Conservation (phyloP, 805 yeast genomes). For the Candida peoriensis region DNA sequence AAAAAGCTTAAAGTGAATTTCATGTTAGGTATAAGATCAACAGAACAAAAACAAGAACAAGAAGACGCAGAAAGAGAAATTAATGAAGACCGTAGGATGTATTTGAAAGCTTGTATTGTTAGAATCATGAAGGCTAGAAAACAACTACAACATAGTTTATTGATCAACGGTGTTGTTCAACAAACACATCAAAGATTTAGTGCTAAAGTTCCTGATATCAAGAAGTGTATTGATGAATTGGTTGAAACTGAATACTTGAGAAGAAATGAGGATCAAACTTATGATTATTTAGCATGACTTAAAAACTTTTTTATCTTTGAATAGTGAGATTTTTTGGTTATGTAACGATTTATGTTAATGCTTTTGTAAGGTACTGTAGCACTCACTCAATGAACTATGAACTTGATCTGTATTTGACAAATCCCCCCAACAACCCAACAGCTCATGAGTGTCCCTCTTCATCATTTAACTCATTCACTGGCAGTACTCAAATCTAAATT, state of each 20-base stretch:
- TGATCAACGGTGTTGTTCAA: constrained; percentile 83
- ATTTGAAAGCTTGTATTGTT: constrained; percentile 89
- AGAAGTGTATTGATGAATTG: constrained; percentile 77
- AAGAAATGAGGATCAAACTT: constrained; percentile 67
- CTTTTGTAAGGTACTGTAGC: too few relatives aligned
- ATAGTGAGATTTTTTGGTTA: too few relatives aligned
- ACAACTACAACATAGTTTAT: constrained; percentile 66
- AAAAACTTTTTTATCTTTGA: neutral
- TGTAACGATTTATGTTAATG: too few relatives aligned
- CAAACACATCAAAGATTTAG: constrained; percentile 77
- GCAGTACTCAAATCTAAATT: too few relatives aligned
- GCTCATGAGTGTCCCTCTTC: too few relatives aligned
- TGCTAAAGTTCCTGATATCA: constrained; percentile 82
- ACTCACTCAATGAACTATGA: too few relatives aligned
- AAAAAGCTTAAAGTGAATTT: constrained; percentile 82
- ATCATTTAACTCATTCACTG: too few relatives aligned
- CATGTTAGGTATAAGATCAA: constrained; percentile 46
- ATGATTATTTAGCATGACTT: constrained; percentile 70
- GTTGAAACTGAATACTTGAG: constrained; percentile 83
- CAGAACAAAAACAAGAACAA: constrained; percentile 61
- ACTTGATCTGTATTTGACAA: too few relatives aligned
- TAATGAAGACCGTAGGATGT: constrained; percentile 79
- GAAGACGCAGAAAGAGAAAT: constrained; percentile 76
- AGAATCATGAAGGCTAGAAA: constrained; percentile 95
- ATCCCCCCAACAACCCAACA: too few relatives aligned